phyloP scores from a whole-genome alignment of 2,329 filamentous ascomycete species.

The Neurospora sp. region DNA sequence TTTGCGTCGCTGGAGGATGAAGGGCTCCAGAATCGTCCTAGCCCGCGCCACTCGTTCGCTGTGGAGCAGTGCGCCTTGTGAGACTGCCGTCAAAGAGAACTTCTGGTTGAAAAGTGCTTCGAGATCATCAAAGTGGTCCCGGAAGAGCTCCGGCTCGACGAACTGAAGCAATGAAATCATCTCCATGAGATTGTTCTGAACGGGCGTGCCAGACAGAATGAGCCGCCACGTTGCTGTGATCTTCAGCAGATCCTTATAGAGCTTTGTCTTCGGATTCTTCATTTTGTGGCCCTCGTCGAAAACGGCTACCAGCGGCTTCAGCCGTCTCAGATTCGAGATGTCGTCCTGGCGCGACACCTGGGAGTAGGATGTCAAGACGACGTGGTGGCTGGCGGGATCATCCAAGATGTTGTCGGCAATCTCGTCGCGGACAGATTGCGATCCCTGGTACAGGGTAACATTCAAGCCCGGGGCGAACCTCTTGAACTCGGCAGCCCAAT shows the following conservation, averaged over 20 bases:
- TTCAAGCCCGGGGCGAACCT: conserved; percentile 71
- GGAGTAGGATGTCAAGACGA: conserved; percentile 49
- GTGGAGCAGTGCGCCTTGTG: conserved; percentile 75
- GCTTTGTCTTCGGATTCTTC: conserved; percentile 75
- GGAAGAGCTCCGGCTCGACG: conserved; percentile 79
- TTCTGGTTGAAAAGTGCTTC: conserved; percentile 85
- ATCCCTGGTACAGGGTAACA: conserved; percentile 62
- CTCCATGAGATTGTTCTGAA: conserved; percentile 92
- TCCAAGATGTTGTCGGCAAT: conserved; percentile 58
- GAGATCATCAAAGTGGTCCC: conserved; percentile 66
- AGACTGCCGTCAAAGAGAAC: conserved; percentile 68
- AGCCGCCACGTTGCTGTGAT: conserved; percentile 78
- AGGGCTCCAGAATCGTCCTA: conserved; percentile 85
- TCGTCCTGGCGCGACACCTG: conserved; percentile 46
- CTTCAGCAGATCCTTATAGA: conserved; percentile 68
- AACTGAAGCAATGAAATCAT: conserved; percentile 87
- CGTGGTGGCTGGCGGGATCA: conserved; percentile 53
- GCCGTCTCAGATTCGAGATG: conserved; percentile 36
- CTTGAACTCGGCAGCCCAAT: conserved; percentile 87
- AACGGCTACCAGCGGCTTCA: conserved; percentile 49
- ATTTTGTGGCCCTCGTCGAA: conserved; percentile 93
- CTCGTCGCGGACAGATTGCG: conserved; percentile 53
- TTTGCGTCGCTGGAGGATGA: conserved; percentile 90
- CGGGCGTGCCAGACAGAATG: conserved; percentile 78
- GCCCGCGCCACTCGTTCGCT: conserved; percentile 79